Evolutionary conservation across 1,284 basidiomycete species (phyloP), one percentile per base, ranked within the genome.

Genomic region (Sporisorium sorghi): DNA sequence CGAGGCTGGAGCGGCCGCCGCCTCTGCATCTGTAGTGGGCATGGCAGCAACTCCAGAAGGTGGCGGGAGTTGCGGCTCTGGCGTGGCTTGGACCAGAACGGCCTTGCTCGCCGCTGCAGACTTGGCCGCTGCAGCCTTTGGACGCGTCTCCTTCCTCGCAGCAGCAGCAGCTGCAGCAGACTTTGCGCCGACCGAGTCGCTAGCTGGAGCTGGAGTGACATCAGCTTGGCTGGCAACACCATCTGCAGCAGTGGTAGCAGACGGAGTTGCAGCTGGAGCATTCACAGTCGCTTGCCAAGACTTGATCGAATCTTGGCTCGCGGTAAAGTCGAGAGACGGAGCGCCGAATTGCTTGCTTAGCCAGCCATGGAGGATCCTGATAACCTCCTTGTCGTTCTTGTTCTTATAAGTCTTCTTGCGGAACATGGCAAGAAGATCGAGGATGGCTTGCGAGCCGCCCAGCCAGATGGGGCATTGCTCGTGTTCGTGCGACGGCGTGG

Each of bases 371-470:
- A 64, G 24, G 5, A 58, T 19, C 3, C 42, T 37, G 33, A 43
- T 17, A 10, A 49, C 19, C 17, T 66, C 58, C 52, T 58, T 66
- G n/a, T 72, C 69, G 30, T 62, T 33, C 39, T 62, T 58, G 43
- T 12, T 66, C 58, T 66, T 72, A 6, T 14, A 37, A 12, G 7
- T 24, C 56, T 65, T 66, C 26, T 46, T 49, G 24, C 69, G 58
- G 14, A 62, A 32, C 52, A 58, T 51, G 39, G 46, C 55, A 6
- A 64, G 46, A 52, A 72, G 39, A 8, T 58, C 69, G 24, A 66
- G 46, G n/a, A 66, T 66, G 1, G 67, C 48, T 23, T 70, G 60
- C 17, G 58, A 56, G 19, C 69, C 69, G 6, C 53, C 55, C 33
- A 53, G 55, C 54, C 50, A 72, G 37, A 72, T 50, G 1, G 37